These are phyloP conservation scores for Falciphora oryzae DNA, from an alignment of 2,329 filamentous ascomycete genomes.

Conservation along the genomic window DNA sequence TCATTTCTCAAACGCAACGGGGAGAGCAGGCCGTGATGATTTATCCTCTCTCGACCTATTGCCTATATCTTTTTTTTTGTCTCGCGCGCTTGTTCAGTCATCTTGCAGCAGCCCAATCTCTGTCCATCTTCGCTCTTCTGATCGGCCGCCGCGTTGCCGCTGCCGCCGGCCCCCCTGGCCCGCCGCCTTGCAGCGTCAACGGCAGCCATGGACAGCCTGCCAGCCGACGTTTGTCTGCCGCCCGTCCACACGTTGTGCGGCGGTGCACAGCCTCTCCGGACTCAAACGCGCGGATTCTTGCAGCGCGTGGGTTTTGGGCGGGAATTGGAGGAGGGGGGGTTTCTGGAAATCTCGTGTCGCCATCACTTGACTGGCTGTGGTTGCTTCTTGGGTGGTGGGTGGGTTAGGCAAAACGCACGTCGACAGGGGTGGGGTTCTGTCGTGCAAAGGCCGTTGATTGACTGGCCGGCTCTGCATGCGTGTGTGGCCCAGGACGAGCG, in stretches of 20 bases:
- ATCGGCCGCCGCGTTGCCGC: conserved; percentile 42
- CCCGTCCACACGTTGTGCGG: too few species aligned
- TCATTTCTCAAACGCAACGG: conserved; percentile 4
- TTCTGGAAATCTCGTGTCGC: background rate
- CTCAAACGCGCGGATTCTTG: background rate
- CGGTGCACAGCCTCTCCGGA: background rate
- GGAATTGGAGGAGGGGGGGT: background rate
- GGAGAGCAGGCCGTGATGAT: background rate
- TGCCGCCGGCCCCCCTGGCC: conserved; percentile 42
- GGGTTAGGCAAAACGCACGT: background rate
- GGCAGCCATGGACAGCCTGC: background rate
- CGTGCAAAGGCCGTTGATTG: background rate
- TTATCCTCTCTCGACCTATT: background rate
- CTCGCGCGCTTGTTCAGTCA: background rate
- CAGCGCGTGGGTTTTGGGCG: background rate
- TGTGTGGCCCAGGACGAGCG: too few species aligned
- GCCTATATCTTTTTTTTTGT: background rate
- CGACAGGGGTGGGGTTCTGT: background rate
- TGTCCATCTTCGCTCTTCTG: background rate
- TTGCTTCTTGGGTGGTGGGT: background rate
- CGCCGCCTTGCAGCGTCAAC: conserved; percentile 1
- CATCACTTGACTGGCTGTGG: background rate
- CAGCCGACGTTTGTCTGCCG: too few species aligned
- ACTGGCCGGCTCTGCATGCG: background rate
- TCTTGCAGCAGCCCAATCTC: background rate